Evolutionary conservation across 2,329 filamentous ascomycete species (phyloP).

Genomic region (Xylogone sp.): DNA sequence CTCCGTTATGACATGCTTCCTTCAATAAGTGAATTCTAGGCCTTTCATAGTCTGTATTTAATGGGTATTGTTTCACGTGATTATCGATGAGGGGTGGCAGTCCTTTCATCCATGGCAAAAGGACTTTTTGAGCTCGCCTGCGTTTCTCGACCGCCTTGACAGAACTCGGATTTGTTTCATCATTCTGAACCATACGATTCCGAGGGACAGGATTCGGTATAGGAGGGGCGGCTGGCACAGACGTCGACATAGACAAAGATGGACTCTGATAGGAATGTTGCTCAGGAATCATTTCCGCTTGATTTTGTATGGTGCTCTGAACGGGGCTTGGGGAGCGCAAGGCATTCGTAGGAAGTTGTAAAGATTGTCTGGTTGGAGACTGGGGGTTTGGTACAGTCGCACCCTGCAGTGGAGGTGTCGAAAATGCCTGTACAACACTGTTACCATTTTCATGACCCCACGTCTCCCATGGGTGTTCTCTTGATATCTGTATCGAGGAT

Average conservation of each 20-base stretch:
- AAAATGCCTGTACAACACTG: neutral
- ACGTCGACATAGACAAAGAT: neutral
- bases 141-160: neutral
- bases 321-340: neutral
- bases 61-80: slow-evolving; percentile 19
- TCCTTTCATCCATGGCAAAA: neutral
- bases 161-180: neutral
- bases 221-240: neutral
- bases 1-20: slow-evolving; percentile 51
- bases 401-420: too few relatives aligned
- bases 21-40: slow-evolving; percentile 51
- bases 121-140: neutral
- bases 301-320: neutral
- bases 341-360: neutral
- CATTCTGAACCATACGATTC: neutral
- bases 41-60: slow-evolving; percentile 34
- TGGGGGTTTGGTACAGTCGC: too few relatives aligned
- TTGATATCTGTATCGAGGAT: slow-evolving; percentile 11
- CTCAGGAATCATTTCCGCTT: too few relatives aligned
- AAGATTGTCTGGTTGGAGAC: too few relatives aligned
- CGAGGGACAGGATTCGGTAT: neutral
- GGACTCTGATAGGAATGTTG: neutral
- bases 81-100: slow-evolving; percentile 15
- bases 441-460: neutral
- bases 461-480: neutral